These are phyloP conservation scores for Stemphylium beticola DNA, from an alignment of 2,329 filamentous ascomycete genomes.

Conservation along the genomic window DNA sequence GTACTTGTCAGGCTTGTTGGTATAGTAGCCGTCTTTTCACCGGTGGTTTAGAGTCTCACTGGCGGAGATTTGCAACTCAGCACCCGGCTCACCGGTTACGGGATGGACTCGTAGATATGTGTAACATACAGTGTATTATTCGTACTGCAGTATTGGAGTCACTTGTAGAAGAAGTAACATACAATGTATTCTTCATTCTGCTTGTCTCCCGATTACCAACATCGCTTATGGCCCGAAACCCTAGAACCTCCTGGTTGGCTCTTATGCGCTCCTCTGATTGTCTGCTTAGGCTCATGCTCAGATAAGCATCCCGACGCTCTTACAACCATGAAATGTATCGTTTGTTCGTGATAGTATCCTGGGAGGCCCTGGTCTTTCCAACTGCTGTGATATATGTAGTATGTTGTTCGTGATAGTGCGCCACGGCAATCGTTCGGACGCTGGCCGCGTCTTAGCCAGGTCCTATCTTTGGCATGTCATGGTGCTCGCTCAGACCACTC, in stretches of 20 bases:
- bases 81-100: not conserved
- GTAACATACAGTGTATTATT: not conserved
- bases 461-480: conserved; percentile 78
- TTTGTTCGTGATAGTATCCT: not conserved
- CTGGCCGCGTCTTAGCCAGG: conserved; percentile 56
- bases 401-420: not conserved
- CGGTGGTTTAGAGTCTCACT: not conserved
- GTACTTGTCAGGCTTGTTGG: not conserved
- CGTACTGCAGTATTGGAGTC: not conserved
- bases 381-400: not conserved
- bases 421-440: not conserved
- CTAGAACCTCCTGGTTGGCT: not conserved
- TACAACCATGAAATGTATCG: not conserved
- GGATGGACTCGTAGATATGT: not conserved
- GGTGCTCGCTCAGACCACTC: conserved; percentile 90
- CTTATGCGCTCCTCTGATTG: not conserved
- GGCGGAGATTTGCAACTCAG: not conserved
- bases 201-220: not conserved
- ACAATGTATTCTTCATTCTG: not conserved
- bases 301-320: not conserved
- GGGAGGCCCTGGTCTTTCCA: not conserved
- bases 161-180: not conserved
- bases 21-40: not conserved
- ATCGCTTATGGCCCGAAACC: not conserved
- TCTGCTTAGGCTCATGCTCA: not conserved